phyloP scores from a whole-genome alignment of 2,329 filamentous ascomycete genomes.

The Chaetomium sp. region DNA sequence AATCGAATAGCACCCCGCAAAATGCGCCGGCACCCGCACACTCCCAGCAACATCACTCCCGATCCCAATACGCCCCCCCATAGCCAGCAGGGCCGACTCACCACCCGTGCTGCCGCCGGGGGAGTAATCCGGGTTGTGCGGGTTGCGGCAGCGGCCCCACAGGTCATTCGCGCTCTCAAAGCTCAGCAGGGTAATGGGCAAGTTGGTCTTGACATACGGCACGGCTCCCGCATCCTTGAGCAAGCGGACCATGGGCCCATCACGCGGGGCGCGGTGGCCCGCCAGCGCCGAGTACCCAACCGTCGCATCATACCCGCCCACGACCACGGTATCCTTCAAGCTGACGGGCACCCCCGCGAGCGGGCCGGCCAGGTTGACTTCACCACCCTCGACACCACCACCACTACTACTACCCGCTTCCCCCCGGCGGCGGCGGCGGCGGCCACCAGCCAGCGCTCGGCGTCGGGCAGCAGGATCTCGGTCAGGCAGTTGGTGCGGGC shows the following conservation, averaged over 20 bases:
- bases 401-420: not conserved
- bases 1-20: slow-evolving; percentile 84
- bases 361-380: slow-evolving; percentile 74
- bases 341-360: slow-evolving; percentile 85
- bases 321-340: slow-evolving; percentile 77
- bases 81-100: slow-evolving; percentile 78
- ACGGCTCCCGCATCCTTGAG: slow-evolving; percentile 87
- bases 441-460: slow-evolving; percentile 68
- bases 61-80: slow-evolving; percentile 83
- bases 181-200: slow-evolving; percentile 82
- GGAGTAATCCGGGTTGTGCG: slow-evolving; percentile 80
- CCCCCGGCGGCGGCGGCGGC: not conserved
- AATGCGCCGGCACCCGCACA: slow-evolving; percentile 84
- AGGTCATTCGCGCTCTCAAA: slow-evolving; percentile 79
- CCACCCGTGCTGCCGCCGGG: slow-evolving; percentile 89
- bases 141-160: slow-evolving; percentile 82
- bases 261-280: slow-evolving; percentile 64
- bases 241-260: slow-evolving; percentile 73
- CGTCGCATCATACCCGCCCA: slow-evolving; percentile 79
- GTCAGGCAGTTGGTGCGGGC: slow-evolving; percentile 87
- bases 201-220: slow-evolving; percentile 89
- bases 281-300: slow-evolving; percentile 78
- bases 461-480: slow-evolving; percentile 78
- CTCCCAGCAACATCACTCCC: slow-evolving; percentile 91
- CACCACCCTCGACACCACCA: slow-evolving; percentile 37